A percentile compares a stretch with the other conserved stretches of the same genome.
Conservation (phyloP, 257 asterid genomes). For the Ilex aquifolium region DNA sequence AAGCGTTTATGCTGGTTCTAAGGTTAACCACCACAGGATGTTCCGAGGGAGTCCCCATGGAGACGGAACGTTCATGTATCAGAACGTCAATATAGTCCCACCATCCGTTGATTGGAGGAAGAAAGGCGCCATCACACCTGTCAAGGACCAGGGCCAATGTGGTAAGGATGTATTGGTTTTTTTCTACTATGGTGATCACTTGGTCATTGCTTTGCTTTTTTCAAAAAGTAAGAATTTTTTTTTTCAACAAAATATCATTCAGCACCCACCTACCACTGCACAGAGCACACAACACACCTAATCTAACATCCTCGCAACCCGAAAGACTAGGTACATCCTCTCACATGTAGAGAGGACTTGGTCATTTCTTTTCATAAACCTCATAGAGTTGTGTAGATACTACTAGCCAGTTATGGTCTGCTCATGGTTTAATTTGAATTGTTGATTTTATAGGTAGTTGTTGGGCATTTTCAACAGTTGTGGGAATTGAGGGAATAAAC, state of each 20-base stretch:
- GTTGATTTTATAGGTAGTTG: slow-evolving; percentile 57
- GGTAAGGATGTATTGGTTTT: slow-evolving; percentile 30
- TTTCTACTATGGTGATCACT: background rate
- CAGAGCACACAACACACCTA: no score
- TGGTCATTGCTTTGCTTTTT: background rate
- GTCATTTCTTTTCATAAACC: no score
- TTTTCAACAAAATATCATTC: no score
- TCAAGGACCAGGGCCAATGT: slow-evolving; percentile 90
- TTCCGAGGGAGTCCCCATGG: slow-evolving; percentile 32
- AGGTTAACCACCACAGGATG: slow-evolving; percentile 61
- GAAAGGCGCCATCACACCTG: slow-evolving; percentile 60
- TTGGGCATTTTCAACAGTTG: slow-evolving; percentile 93
- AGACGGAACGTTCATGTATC: slow-evolving; percentile 51
- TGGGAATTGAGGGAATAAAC: slow-evolving; percentile 83
- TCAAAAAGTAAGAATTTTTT: no score
- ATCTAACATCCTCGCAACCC: no score
- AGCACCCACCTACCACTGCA: no score
- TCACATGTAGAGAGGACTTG: no score
- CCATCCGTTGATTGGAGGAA: slow-evolving; percentile 80
- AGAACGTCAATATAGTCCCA: slow-evolving; percentile 42
- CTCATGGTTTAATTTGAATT: background rate
- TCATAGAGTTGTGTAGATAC: no score
- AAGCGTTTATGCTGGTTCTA: slow-evolving; percentile 53
- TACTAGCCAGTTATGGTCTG: no score
- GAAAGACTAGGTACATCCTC: no score